These are phyloP conservation scores for Dalbergia cochinchinensis DNA, from an alignment of 306 rosid species.

Conservation along the genomic window DNA sequence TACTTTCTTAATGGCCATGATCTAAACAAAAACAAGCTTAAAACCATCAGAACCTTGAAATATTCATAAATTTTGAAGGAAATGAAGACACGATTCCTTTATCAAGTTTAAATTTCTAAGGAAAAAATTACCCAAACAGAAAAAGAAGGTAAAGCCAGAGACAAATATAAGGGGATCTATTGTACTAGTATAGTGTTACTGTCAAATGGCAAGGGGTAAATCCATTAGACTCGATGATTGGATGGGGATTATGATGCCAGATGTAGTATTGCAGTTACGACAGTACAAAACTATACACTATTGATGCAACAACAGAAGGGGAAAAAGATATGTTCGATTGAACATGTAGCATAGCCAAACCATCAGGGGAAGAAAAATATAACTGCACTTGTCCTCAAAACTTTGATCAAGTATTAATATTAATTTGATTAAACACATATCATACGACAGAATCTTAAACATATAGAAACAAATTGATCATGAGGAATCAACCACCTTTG, in stretches of 20 bases:
- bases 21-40: slow-evolving; percentile 49
- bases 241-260: neutral
- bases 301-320: neutral
- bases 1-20: slow-evolving; percentile 93
- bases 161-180: neutral
- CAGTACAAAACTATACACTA: neutral
- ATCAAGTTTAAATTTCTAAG: slow-evolving; percentile 11
- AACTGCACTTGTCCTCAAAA: too few relatives aligned
- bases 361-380: too few relatives aligned
- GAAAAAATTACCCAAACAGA: neutral
- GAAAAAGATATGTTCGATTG: neutral
- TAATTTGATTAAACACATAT: too few relatives aligned
- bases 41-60: slow-evolving; percentile 14
- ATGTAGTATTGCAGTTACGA: neutral
- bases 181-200: neutral
- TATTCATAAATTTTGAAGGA: neutral
- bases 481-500: too few relatives aligned
- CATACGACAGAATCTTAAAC: too few relatives aligned
- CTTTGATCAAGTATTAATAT: too few relatives aligned
- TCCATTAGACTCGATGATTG: neutral
- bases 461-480: too few relatives aligned
- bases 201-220: neutral
- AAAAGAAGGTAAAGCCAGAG: neutral
- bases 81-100: neutral
- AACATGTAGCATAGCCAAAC: neutral